Evolutionary conservation across 768 basidiomycete species (phyloP).

Genomic region (Lentinula boryana): DNA sequence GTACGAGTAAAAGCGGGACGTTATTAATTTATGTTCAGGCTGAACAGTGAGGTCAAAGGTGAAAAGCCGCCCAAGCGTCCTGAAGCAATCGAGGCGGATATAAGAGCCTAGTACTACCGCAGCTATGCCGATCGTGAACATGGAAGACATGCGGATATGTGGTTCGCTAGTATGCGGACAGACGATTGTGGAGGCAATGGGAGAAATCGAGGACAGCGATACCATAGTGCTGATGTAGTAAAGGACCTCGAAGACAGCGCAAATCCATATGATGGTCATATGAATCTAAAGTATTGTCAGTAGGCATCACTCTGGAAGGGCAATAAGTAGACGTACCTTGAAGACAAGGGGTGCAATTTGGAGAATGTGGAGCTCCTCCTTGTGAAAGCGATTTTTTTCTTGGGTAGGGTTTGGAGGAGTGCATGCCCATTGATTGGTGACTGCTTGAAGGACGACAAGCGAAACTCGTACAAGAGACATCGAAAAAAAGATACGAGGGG

Average conservation of each 20-base stretch:
- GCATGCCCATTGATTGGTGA: conserved; percentile 45
- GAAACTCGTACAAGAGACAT: conserved; percentile 46
- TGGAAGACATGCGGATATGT: conserved; percentile 28
- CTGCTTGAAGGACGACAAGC: conserved; percentile 43
- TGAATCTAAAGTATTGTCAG: conserved; percentile 33
- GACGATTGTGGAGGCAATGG: conserved; percentile 24
- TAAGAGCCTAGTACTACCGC: conserved; percentile 36
- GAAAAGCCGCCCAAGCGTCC: conserved; percentile 46
- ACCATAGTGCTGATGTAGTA: conserved; percentile 27
- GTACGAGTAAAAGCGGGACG: conserved; percentile 41
- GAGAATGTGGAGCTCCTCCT: conserved; percentile 42
- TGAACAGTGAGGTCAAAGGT: conserved; percentile 55
- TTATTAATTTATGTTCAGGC: conserved; percentile 45
- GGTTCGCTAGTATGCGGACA: conserved; percentile 22
- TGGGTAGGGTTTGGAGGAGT: conserved; percentile 54
- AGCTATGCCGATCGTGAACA: conserved; percentile 40
- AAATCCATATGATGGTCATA: conserved; percentile 41
- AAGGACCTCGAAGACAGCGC: conserved; percentile 45
- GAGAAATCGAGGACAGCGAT: conserved; percentile 25
- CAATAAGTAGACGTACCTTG: conserved; percentile 32
- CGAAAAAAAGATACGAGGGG: not conserved
- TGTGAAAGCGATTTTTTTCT: conserved; percentile 45
- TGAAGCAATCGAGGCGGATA: conserved; percentile 50
- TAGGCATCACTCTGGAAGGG: not conserved
- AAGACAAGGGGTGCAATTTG: conserved; percentile 53